Percentiles rank a stretch among this genome's conserved stretches.
Evolutionary conservation across 202 grass and related monocot genomes (phyloP).

Genomic region (Setaria italica): DNA sequence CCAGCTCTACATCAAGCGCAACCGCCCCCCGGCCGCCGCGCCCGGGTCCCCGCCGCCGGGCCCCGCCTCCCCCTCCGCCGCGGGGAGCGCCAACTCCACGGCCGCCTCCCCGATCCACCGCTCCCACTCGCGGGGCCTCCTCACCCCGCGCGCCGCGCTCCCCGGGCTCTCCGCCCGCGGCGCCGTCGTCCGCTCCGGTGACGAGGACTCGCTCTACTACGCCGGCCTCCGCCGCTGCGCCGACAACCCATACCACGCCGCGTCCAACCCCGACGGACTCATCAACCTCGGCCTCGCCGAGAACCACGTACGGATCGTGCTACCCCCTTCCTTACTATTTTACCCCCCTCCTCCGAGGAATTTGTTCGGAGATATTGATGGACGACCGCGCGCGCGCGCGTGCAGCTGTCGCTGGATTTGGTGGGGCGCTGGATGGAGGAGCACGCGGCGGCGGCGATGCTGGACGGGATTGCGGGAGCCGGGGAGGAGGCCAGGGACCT

Average conservation of each 20-base stretch:
- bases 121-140: constrained; percentile 65
- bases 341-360: background rate
- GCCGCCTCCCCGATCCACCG: constrained; percentile 49
- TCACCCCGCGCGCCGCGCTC: constrained; percentile 56
- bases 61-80: background rate
- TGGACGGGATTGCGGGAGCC: constrained; percentile 39
- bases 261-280: constrained; percentile 65
- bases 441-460: constrained; percentile 53
- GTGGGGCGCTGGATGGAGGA: constrained; percentile 72
- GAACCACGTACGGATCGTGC: constrained; percentile 55
- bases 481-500: constrained; percentile 50
- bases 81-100: background rate
- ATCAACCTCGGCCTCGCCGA: constrained; percentile 94
- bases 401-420: constrained; percentile 95
- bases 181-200: constrained; percentile 40
- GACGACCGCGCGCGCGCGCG: background rate
- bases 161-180: constrained; percentile 62
- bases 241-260: constrained; percentile 62
- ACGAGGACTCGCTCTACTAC: constrained; percentile 81
- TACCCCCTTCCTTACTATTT: too few relatives aligned
- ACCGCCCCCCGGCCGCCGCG: constrained; percentile 44
- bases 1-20: constrained; percentile 95
- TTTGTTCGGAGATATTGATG: background rate
- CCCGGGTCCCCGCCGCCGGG: constrained; percentile 26
- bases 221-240: constrained; percentile 65